phyloP scores from a whole-genome alignment of 2,329 filamentous ascomycete genomes.

The Exophiala spinifera region DNA sequence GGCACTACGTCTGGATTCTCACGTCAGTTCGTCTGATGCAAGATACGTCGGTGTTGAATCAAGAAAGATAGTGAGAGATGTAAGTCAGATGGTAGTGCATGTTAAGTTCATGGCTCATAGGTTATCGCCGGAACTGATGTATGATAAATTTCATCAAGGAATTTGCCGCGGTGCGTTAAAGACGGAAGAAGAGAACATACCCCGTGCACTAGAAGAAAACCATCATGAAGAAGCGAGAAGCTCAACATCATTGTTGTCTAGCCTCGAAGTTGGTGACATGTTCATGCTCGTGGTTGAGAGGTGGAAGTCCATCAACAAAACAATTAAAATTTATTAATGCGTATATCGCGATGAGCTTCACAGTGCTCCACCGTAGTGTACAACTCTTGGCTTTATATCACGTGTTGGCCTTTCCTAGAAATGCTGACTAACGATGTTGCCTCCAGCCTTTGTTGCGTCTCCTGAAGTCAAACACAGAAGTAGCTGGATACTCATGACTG shows the following conservation, averaged over 20 bases:
- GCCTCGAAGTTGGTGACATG: too few relatives aligned
- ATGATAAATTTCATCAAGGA: conserved; percentile 43
- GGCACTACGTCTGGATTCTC: neutral
- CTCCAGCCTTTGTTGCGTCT: too few relatives aligned
- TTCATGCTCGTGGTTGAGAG: neutral
- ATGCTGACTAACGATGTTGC: too few relatives aligned
- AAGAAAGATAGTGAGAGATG: conserved; percentile 13
- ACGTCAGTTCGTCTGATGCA: neutral
- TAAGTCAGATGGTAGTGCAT: conserved; percentile 61
- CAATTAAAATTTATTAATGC: neutral
- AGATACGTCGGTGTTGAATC: conserved; percentile 5
- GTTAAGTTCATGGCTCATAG: conserved; percentile 56
- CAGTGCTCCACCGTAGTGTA: neutral
- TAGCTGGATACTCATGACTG: too few relatives aligned
- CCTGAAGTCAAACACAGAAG: too few relatives aligned
- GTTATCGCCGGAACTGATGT: conserved; percentile 52
- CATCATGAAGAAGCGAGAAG: too few relatives aligned
- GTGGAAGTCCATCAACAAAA: neutral
- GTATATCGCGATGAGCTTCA: neutral
- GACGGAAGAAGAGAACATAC: neutral
- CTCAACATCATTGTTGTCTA: too few relatives aligned
- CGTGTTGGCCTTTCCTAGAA: neutral
- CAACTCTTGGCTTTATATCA: neutral
- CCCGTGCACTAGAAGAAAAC: neutral
- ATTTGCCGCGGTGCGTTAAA: neutral